These are phyloP conservation scores for Linum trigynum DNA, from an alignment of 345 rosid species.

Conservation along the genomic window DNA sequence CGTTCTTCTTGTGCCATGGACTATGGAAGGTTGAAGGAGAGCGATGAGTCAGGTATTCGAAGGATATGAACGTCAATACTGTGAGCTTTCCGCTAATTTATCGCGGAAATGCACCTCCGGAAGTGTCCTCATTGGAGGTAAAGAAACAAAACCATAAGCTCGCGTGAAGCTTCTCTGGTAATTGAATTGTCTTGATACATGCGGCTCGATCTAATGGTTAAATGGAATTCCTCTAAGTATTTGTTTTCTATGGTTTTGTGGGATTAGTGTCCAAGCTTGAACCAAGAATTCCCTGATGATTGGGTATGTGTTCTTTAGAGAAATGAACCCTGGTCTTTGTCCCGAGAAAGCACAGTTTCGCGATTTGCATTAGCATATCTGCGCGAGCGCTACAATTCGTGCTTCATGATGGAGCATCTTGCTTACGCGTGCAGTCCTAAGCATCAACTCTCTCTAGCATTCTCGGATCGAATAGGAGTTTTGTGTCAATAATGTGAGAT, in stretches of 20 bases:
- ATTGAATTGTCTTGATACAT: neutral
- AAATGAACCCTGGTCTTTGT: no score
- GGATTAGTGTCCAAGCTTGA: neutral
- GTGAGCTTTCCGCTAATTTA: neutral
- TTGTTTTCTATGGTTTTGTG: neutral
- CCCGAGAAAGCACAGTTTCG: neutral
- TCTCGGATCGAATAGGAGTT: neutral
- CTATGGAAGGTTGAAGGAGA: neutral
- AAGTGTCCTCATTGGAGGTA: constrained; percentile 1
- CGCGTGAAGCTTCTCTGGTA: neutral
- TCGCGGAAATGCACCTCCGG: constrained; percentile 5
- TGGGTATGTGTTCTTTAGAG: no score
- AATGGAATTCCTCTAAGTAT: neutral
- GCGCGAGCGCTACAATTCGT: neutral
- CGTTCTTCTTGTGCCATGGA: neutral
- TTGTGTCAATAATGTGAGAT: neutral
- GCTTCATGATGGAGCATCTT: neutral
- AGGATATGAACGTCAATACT: constrained; percentile 1
- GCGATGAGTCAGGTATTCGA: constrained; percentile 5
- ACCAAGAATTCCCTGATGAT: neutral
- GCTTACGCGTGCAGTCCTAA: neutral
- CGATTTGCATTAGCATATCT: neutral
- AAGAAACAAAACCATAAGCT: neutral
- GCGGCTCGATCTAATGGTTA: neutral
- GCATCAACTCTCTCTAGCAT: neutral